phyloP scores from a whole-genome alignment of 768 basidiomycete species.

The Omphalotus guepiniiformis region DNA sequence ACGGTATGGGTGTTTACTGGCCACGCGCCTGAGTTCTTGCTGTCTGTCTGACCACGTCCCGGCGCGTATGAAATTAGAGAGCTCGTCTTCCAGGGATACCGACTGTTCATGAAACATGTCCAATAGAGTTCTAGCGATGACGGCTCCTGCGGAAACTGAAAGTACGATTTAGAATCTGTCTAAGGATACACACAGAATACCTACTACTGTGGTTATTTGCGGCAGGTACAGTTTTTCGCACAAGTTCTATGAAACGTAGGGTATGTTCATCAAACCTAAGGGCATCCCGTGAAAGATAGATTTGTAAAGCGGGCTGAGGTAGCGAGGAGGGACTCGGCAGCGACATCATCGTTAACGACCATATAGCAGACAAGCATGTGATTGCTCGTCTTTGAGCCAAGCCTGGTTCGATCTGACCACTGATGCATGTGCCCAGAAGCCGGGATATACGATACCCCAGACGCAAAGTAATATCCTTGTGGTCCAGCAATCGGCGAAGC shows the following conservation, averaged over 20 bases:
- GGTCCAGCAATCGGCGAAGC: slow-evolving; percentile 26
- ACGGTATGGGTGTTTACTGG: not conserved
- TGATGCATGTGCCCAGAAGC: slow-evolving; percentile 27
- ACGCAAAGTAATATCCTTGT: slow-evolving; percentile 25
- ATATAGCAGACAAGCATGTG: slow-evolving; percentile 34
- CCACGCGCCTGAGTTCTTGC: not conserved
- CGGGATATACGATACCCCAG: slow-evolving; percentile 32
- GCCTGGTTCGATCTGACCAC: slow-evolving; percentile 20
- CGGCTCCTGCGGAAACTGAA: slow-evolving; percentile 24
- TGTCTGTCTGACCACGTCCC: slow-evolving; percentile 8
- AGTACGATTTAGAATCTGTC: not conserved
- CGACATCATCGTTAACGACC: slow-evolving; percentile 39
- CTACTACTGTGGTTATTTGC: slow-evolving; percentile 18
- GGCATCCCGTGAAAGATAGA: slow-evolving; percentile 1
- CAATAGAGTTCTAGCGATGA: slow-evolving; percentile 28
- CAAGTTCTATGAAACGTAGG: slow-evolving; percentile 21
- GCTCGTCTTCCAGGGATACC: slow-evolving; percentile 18
- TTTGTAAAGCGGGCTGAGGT: not conserved
- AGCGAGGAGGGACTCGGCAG: slow-evolving; percentile 17
- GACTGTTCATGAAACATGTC: slow-evolving; percentile 29
- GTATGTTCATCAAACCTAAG: slow-evolving; percentile 31
- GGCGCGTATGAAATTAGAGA: slow-evolving; percentile 14
- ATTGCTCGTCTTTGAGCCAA: slow-evolving; percentile 26
- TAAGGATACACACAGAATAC: not conserved
- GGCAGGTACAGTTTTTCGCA: slow-evolving; percentile 19